Evolutionary conservation across 495 filamentous ascomycete species (phyloP), one percentile per base, ranked within the genome.

Genomic region (Apodospora peruviana): DNA sequence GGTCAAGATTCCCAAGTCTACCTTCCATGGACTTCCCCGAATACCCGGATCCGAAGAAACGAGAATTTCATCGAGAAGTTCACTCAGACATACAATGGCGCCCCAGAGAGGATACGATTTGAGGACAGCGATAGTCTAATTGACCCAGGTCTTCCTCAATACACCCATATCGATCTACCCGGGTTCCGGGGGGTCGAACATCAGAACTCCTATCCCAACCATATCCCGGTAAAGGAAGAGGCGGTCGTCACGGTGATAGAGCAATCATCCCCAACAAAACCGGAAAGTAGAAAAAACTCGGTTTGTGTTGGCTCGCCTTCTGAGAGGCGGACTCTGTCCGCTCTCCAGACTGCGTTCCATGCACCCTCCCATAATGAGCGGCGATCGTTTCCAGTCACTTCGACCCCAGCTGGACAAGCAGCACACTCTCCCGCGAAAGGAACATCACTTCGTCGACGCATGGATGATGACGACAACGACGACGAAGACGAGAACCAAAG

Each of bases 1-100:
- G 42, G 24, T 2, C 25, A 32, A 43, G 49, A 58, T 32, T 51
- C 58, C 5, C 47, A 43, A 20, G 47, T 50, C 12, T 64, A 57
- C 41, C 36, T 68, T 10, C 65, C 65, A 10, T 68, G 65, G 65
- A 55, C 57, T 2, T 68, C 65, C 9, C 65, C 62, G 2, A 52
- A 27, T 18, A 66, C 62, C 14, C 60, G 62, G 16, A 20, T 66
- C 17, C 52, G 61, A 21, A 56, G 56, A 24, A 62, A 57, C 38
- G 57, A 65, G 47, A 44, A 37, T 8, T 19, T 63, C 34, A 49
- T 63, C 4, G 57, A 62, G 35, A 47, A 25, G 36, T 62, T 67
- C 42, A 56, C 52, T 16, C 55, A 65, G 37, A 53, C 59, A 7
- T 64, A 65, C 50, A 46, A 63, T 38, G 40, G 49, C 25, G 24